Conservation (phyloP, 352 stramenopile species). For the Pythium biforme region DNA sequence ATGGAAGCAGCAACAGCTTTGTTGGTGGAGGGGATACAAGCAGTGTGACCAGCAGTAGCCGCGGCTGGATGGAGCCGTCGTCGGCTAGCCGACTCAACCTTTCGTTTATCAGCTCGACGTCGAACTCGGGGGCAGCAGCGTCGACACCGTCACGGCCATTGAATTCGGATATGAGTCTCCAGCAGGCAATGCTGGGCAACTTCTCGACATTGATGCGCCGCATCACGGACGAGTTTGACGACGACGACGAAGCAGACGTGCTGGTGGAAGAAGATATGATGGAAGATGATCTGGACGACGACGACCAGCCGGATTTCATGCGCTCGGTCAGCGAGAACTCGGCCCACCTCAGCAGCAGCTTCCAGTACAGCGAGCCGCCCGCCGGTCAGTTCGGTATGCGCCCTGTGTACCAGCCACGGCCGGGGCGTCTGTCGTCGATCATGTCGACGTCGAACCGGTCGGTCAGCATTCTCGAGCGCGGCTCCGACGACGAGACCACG, state of each 20-base stretch:
- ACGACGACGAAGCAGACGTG: constrained; percentile 30
- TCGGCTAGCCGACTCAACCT: constrained; percentile 3
- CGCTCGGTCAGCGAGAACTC: constrained; percentile 20
- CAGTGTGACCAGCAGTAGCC: constrained; percentile 15
- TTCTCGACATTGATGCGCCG: constrained; percentile 64
- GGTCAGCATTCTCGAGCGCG: constrained; percentile 31
- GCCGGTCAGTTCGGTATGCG: constrained; percentile 11
- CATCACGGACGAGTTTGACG: constrained; percentile 49
- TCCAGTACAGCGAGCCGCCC: constrained; percentile 10
- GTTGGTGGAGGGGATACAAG: constrained; percentile 9
- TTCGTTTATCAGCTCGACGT: constrained; percentile 22
- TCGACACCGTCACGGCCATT: constrained; percentile 35
- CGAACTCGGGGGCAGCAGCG: neutral
- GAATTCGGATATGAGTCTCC: constrained; percentile 65
- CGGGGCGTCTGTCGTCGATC: constrained; percentile 25
- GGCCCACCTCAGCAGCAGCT: constrained; percentile 1
- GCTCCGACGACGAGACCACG: constrained; percentile 16
- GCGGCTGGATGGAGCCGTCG: constrained; percentile 14
- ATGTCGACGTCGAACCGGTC: constrained; percentile 22
- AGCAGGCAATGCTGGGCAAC: constrained; percentile 70
- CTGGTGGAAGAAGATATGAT: constrained; percentile 25
- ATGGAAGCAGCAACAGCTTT: constrained; percentile 16
- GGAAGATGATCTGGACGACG: constrained; percentile 23
- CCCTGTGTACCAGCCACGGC: constrained; percentile 6
- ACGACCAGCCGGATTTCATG: constrained; percentile 5